Evolutionary conservation across 1,139 yeast genomes (phyloP).

Genomic region (Blastobotrys malaysiensis): DNA sequence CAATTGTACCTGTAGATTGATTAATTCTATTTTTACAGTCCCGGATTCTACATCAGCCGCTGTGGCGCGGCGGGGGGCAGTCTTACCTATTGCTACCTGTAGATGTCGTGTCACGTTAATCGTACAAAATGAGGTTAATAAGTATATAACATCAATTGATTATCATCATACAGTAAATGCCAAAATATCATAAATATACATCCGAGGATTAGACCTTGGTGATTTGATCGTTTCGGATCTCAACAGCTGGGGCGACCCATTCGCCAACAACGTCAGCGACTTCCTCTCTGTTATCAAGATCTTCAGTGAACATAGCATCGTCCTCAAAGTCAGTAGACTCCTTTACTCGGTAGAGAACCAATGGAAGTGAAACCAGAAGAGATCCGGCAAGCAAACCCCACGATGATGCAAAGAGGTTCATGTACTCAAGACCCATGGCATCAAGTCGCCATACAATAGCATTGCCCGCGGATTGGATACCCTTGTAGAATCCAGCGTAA

Average conservation of each 20-base stretch:
- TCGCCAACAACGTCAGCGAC: slow-evolving; percentile 8
- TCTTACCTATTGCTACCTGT: no score
- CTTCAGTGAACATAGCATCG: slow-evolving; percentile 19
- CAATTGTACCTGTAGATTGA: no score
- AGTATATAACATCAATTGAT: not conserved
- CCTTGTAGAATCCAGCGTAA: slow-evolving; percentile 59
- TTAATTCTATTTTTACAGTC: no score
- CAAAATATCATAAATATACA: not conserved
- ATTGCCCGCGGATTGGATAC: slow-evolving; percentile 59
- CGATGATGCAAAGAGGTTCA: slow-evolving; percentile 45
- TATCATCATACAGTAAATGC: not conserved
- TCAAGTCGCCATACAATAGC: slow-evolving; percentile 60
- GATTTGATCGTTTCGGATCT: slow-evolving; percentile 8
- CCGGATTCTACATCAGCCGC: no score
- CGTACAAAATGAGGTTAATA: no score
- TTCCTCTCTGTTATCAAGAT: slow-evolving; percentile 21
- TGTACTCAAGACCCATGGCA: slow-evolving; percentile 40
- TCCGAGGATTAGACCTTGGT: not conserved
- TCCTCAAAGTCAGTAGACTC: slow-evolving; percentile 38
- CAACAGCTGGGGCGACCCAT: slow-evolving; percentile 11
- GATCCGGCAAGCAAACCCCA: slow-evolving; percentile 56
- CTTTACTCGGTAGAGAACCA: slow-evolving; percentile 40
- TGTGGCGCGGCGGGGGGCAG: no score
- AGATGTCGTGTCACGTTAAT: no score
- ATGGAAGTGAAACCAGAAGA: slow-evolving; percentile 40